phyloP scores from a whole-genome alignment of 2,329 filamentous ascomycete genomes.

The Albophoma yamanashiensis region DNA sequence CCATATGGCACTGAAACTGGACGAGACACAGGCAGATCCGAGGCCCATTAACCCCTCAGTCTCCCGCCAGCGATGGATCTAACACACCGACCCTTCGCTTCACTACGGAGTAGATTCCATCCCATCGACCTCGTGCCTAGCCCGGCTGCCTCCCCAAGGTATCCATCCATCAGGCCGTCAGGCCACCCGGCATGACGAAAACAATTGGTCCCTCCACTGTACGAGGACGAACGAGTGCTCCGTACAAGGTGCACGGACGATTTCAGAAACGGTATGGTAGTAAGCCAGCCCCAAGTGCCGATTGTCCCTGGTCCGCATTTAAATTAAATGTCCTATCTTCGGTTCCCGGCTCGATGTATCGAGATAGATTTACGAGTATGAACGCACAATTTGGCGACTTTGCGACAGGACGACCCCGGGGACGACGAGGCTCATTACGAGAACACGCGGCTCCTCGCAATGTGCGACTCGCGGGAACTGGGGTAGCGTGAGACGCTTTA shows the following conservation, averaged over 20 bases:
- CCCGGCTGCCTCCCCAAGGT: no score
- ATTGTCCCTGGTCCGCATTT: not conserved
- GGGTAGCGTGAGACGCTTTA: not conserved
- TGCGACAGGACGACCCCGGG: not conserved
- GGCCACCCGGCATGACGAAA: no score
- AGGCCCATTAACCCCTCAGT: no score
- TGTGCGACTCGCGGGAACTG: not conserved
- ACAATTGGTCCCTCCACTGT: no score
- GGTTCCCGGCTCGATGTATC: not conserved
- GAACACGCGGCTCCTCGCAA: not conserved
- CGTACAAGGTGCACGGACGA: not conserved
- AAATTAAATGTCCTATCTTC: not conserved
- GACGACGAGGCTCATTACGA: not conserved
- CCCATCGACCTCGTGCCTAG: no score
- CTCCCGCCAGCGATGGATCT: no score
- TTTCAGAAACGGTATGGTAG: not conserved
- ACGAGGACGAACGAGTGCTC: no score
- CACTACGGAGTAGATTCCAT: no score
- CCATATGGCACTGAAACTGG: no score
- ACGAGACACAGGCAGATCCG: no score
- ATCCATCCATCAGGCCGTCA: no score
- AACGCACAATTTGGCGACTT: not conserved
- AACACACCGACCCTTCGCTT: no score
- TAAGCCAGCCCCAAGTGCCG: not conserved
- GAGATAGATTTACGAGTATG: not conserved